Evolutionary conservation across 139 green algal species (phyloP), one percentile per base, ranked within the genome.

Genomic region (Chlorella sorokiniana): DNA sequence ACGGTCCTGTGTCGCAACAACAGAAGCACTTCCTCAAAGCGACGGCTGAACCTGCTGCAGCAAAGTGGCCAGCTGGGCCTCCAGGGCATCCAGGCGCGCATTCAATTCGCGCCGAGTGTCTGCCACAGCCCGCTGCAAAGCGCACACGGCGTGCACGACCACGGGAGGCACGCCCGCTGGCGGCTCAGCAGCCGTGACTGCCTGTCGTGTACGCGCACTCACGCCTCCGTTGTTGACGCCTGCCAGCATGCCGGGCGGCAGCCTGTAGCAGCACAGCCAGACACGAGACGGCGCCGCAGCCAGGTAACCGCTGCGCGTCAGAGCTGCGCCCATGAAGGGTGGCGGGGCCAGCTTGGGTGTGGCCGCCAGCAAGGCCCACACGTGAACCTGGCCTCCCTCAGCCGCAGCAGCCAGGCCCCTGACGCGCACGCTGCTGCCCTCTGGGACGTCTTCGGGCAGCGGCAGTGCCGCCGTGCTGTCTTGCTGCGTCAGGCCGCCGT

Each of bases 181-280:
- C 31, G 31, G 31, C 62, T 42, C 27, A 11, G 3, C 16, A 61
- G 7, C 54, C 1, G 7, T 2, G 54, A 27, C 54, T 33, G 54
- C 4, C 54, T 18, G 56, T 33, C n/a, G n/a, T n/a, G n/a, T n/a
- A n/a, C n/a, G n/a, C n/a, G n/a, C n/a, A n/a, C n/a, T n/a, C n/a
- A n/a, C n/a, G n/a, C n/a, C n/a, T n/a, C n/a, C n/a, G n/a, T n/a
- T n/a, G n/a, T n/a, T n/a, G n/a, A n/a, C n/a, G n/a, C n/a, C n/a
- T n/a, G n/a, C n/a, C n/a, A n/a, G n/a, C 54, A 27, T 27, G 5
- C 33, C 65, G 5, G n/a, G 35, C 4, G 65, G 35, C 37, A 79
- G 54, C 0, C 8, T 9, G 54, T 79, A 79, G 73, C 73, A 79
- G 37, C 33, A 48, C 37, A 79, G 73, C 73, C 73, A 79, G 27